These are phyloP conservation scores for Podaxis carcinomalis DNA, from an alignment of 768 basidiomycete species.

Conservation along the genomic window DNA sequence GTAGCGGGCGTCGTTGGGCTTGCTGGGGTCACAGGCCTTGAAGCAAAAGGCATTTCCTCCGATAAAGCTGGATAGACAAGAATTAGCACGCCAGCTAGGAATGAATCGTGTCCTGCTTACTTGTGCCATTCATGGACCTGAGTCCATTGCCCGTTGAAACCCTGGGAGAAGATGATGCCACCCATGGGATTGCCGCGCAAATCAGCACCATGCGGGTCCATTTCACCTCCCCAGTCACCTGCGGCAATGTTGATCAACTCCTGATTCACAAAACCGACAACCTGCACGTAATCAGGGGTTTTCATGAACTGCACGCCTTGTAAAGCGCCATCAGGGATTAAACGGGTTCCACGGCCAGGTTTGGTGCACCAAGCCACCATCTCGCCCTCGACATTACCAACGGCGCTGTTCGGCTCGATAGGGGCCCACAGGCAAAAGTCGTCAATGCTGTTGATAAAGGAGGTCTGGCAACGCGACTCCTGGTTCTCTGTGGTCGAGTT, in stretches of 20 bases:
- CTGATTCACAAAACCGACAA: constrained; percentile 62
- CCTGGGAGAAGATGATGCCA: constrained; percentile 31
- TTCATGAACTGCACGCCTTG: constrained; percentile 62
- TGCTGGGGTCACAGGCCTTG: constrained; percentile 13
- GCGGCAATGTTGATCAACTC: constrained; percentile 46
- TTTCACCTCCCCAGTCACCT: constrained; percentile 70
- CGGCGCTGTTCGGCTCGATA: constrained; percentile 41
- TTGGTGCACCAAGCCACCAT: constrained; percentile 79
- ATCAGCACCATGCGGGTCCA: constrained; percentile 76
- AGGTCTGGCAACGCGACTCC: constrained; percentile 57
- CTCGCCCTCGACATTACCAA: constrained; percentile 67
- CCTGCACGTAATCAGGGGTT: constrained; percentile 58
- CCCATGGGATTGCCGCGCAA: constrained; percentile 56
- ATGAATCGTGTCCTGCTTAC: constrained; percentile 21
- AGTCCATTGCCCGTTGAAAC: constrained; percentile 21
- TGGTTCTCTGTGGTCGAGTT: constrained; percentile 63
- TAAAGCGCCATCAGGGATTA: constrained; percentile 63
- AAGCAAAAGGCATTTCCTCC: constrained; percentile 8
- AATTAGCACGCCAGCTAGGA: constrained; percentile 13
- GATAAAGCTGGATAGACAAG: background rate
- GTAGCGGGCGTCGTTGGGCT: constrained; percentile 38
- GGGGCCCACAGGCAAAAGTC: constrained; percentile 76
- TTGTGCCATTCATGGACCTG: constrained; percentile 59
- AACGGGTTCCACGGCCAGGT: constrained; percentile 62
- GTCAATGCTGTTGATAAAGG: constrained; percentile 46